phyloP scores from a whole-genome alignment of 2,329 filamentous ascomycete species.

The Scytalidium sp. region DNA sequence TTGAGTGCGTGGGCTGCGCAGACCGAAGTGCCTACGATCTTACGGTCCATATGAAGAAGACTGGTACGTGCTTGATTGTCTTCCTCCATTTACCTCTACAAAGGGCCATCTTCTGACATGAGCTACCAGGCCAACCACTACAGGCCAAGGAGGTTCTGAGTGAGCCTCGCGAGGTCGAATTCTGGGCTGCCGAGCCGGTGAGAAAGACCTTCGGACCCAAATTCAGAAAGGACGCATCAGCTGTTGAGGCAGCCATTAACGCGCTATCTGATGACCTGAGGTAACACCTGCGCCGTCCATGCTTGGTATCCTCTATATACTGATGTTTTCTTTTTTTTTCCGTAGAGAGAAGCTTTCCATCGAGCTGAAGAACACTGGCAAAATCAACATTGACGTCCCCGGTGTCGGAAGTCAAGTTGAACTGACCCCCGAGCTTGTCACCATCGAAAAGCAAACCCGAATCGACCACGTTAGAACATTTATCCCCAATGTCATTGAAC shows the following conservation, averaged over 20 bases:
- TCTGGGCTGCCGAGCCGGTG: constrained; percentile 84
- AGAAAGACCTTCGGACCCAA: constrained; percentile 95
- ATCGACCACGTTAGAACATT: constrained; percentile 85
- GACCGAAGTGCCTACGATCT: constrained; percentile 90
- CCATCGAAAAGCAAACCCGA: constrained; percentile 79
- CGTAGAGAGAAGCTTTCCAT: constrained; percentile 68
- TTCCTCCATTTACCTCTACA: background rate
- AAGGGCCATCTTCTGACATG: background rate
- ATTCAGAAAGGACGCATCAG: constrained; percentile 92
- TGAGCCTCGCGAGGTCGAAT: constrained; percentile 75
- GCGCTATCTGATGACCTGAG: constrained; percentile 41
- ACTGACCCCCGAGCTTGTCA: constrained; percentile 74
- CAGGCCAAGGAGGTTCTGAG: constrained; percentile 79
- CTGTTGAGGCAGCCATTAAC: constrained; percentile 76
- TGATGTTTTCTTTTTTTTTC: background rate
- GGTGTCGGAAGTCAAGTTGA: constrained; percentile 67
- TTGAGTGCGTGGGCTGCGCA: constrained; percentile 96
- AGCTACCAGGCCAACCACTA: constrained; percentile 37
- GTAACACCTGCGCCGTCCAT: background rate
- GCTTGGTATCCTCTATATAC: background rate
- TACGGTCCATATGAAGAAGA: constrained; percentile 89
- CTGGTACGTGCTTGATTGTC: constrained; percentile 57
- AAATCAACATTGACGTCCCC: constrained; percentile 73
- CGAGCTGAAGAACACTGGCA: constrained; percentile 69
- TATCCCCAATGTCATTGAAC: constrained; percentile 94